Conservation (phyloP, 2,329 filamentous ascomycete genomes). For the Neonectria hederae region DNA sequence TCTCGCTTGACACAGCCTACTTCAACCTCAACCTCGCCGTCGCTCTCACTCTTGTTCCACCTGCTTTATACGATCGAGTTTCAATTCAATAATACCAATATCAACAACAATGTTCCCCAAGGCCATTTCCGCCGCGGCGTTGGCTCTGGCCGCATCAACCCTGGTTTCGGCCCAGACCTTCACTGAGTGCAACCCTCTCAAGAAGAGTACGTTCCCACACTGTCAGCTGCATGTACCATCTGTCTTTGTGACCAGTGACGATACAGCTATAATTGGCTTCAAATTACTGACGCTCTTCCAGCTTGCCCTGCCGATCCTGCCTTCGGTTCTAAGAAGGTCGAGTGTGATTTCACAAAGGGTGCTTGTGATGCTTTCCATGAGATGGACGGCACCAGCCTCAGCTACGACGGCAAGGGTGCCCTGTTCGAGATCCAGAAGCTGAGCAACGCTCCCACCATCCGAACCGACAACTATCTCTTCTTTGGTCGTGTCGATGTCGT, state of each 20-base stretch:
- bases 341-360: slow-evolving; percentile 82
- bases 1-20: slow-evolving; percentile 27
- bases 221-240: background rate
- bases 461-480: slow-evolving; percentile 90
- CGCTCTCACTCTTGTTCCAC: slow-evolving; percentile 2
- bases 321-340: slow-evolving; percentile 66
- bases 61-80: slow-evolving; percentile 8
- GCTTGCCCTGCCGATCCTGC: slow-evolving; percentile 80
- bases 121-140: slow-evolving; percentile 54
- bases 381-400: slow-evolving; percentile 58
- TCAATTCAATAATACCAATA: slow-evolving; percentile 8
- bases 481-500: slow-evolving; percentile 87
- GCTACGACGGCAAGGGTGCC: slow-evolving; percentile 61
- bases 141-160: slow-evolving; percentile 60
- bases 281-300: slow-evolving; percentile 36
- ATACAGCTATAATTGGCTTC: background rate
- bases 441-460: slow-evolving; percentile 76
- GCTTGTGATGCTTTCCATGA: slow-evolving; percentile 64
- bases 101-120: slow-evolving; percentile 54
- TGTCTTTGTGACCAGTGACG: background rate
- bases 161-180: slow-evolving; percentile 65
- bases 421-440: slow-evolving; percentile 74
- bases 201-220: slow-evolving; percentile 54
- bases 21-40: slow-evolving; percentile 24
- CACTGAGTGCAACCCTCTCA: slow-evolving; percentile 64